phyloP scores from a whole-genome alignment of 176 grass and related monocot genomes.

The Elaeis guineensis region DNA sequence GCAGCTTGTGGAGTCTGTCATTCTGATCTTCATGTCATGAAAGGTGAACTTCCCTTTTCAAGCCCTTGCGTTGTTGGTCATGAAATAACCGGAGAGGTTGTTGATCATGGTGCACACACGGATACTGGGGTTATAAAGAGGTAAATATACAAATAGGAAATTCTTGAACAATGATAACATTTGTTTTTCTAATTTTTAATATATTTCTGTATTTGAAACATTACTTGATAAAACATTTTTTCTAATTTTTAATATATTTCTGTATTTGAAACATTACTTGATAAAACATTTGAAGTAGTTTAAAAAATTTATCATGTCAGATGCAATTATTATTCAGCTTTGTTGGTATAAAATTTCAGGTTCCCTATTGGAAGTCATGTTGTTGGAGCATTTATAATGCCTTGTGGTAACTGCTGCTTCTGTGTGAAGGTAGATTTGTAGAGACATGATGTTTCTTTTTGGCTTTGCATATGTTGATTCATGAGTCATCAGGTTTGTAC shows the following conservation, averaged over 20 bases:
- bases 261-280: too few species aligned
- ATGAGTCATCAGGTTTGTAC: too few species aligned
- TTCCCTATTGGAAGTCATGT: conserved; percentile 93
- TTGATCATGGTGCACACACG: conserved; percentile 71
- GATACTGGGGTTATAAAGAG: conserved; percentile 50
- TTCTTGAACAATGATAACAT: not conserved
- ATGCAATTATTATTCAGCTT: too few species aligned
- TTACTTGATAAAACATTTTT: too few species aligned
- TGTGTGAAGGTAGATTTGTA: conserved; percentile 68
- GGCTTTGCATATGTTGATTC: too few species aligned
- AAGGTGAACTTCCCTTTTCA: conserved; percentile 87
- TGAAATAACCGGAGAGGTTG: conserved; percentile 97
- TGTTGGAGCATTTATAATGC: conserved; percentile 98
- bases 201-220: too few species aligned
- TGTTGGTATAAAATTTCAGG: conserved; percentile 28
- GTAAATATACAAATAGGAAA: conserved; percentile 25
- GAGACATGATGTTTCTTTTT: not conserved
- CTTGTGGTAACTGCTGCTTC: conserved; percentile 94
- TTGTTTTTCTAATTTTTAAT: not conserved
- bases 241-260: not conserved
- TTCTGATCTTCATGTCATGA: conserved; percentile 92
- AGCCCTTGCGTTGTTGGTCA: conserved; percentile 86
- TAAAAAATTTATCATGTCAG: too few species aligned
- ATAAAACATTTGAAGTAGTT: too few species aligned
- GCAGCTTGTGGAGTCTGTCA: conserved; percentile 90